Base-by-base conservation (phyloP, 257 asterid species). In the Cinchona pubescens region DNA sequence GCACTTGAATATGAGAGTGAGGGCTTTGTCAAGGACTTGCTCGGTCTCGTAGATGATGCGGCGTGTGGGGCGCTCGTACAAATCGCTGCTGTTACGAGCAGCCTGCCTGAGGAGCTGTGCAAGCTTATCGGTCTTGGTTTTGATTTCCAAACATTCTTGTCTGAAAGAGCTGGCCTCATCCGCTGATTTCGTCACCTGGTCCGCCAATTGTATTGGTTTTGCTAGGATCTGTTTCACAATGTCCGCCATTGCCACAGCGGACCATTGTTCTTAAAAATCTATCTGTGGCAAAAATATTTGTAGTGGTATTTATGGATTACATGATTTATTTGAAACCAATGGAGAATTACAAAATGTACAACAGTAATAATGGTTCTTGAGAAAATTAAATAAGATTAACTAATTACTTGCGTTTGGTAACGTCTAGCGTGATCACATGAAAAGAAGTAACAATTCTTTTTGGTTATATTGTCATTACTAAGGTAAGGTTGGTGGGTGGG, bases 41-140 rank as follows among this genome's bases (percentile, higher is more conserved):
- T 84, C 90, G 4, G 92, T 85, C 51, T 89, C 97, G 66, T 87
- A 92, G 78, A 89, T 89, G 85, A 91, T 89, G 8, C 93, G 96
- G 30, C 97, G 89, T 5, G 94, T 89, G 76, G 96, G 96, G 0
- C 94, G 90, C 74, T 90, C 93, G 79, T 88, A 90, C 53, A 88
- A 87, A 53, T 88, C 92, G 45, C 80, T 81, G 80, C 87, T 83
- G 35, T 90, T 88, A 14, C 90, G 88, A 30, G 92, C 92, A 0
- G 93, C 96, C 85, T 87, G 92, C 9, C 96, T 86, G 75, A 88
- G 92, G 35, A 90, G 90, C 27, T 49, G 79, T 14, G 82, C 91
- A 18, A 90, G 89, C 62, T 76, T 87, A 63, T 87, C 92, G 0
- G 90, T 82, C 71, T 86, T 85, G 56, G 30, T 32, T 75, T 89